These are phyloP conservation scores for Phytopythium oedochilum DNA, from an alignment of 352 stramenopile genomes.

Conservation along the genomic window DNA sequence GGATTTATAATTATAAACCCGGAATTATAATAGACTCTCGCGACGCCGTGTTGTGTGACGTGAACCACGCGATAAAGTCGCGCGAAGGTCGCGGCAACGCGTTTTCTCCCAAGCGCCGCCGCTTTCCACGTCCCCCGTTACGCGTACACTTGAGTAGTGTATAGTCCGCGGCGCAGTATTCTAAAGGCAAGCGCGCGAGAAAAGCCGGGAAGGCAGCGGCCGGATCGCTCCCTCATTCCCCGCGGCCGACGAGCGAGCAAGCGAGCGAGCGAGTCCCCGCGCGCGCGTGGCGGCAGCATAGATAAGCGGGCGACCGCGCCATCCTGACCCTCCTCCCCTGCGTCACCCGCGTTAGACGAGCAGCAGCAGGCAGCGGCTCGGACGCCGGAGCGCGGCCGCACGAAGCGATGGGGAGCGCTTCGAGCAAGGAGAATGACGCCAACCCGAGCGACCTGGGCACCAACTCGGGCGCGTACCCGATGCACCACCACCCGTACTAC, in stretches of 20 bases:
- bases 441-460: conserved; percentile 76
- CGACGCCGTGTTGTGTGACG: conserved; percentile 1
- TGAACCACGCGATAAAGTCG: conserved; percentile 2
- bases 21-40: no score
- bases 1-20: conserved; percentile 39
- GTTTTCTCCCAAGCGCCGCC: conserved; percentile 10
- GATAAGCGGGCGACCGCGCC: neutral
- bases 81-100: conserved; percentile 15
- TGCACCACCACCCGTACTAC: conserved; percentile 72
- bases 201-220: neutral
- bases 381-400: neutral
- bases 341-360: no score
- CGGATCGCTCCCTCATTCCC: neutral
- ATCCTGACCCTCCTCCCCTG: neutral
- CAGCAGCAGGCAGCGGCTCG: no score
- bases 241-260: neutral
- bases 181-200: no score
- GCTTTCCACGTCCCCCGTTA: no score
- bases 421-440: conserved; percentile 76
- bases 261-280: no score
- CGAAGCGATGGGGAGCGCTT: conserved; percentile 68
- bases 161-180: no score
- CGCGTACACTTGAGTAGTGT: no score
- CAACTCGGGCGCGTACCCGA: conserved; percentile 49
- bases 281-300: neutral